Base-by-base conservation (phyloP, 2,329 filamentous ascomycete species). In the Trichophyton equinum region DNA sequence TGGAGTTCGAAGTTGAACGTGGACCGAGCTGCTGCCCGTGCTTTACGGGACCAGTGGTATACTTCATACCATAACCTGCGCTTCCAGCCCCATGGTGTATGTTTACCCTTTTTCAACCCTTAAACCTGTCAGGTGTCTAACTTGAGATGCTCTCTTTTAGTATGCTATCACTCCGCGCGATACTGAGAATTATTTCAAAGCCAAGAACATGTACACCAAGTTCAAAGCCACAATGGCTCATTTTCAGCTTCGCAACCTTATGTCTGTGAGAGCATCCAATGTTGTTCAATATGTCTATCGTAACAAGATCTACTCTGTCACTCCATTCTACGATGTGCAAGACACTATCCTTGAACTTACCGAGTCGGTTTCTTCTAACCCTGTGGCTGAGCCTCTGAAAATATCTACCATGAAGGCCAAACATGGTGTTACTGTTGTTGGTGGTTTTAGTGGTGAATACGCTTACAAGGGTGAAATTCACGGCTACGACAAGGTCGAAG, bases 161-260 rank as follows among this genome's bases (percentile, higher is more conserved):
- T 65, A 61, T 65, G 67, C 71, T 5, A 64, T 66, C 33, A 67
- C 62, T 33, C 66, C 78, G 8, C 73, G 72, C 7, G 70, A 70
- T 42, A 72, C 70, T 0, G 79, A 79, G 63, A 71, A 68, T 20
- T 80, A 75, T 64, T 82, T 80, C 68, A 73, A 71, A 3, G 79
- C 77, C 60, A 74, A 74, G 49, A 72, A 76, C 33, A 80, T 79
- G 73, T 76, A 78, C 63, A 79, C 77, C 0, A 71, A 71, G 9
- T 76, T 79, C 63, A 77, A 74, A 60, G 77, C 79, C 3, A 75
- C 73, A n/a, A 77, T 80, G 55, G 76, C 78, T 33, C 82, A 85
- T 67, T 84, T 82, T 64, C 82, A 85, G 65, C 75, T 85, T 2
- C 80, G 82, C 13, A 83, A 84, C 64, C 70, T 82, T 7, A 74